Evolutionary conservation across 2,329 filamentous ascomycete genomes (phyloP).

Genomic region (Aspergillus sp.): DNA sequence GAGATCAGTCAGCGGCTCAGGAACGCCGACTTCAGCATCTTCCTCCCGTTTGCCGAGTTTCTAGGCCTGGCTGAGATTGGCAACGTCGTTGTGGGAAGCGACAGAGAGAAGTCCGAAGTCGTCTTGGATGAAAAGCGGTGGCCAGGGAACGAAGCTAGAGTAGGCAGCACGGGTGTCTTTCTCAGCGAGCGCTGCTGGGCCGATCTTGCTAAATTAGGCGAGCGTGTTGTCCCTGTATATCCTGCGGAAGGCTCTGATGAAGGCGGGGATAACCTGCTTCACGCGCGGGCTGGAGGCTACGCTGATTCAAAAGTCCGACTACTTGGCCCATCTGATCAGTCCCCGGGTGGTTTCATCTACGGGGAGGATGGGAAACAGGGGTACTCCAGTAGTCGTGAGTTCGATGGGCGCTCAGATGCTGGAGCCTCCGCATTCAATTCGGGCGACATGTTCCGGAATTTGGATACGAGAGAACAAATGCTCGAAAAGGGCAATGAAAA

Average conservation of each 20-base stretch:
- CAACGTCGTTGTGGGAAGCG: conserved; percentile 82
- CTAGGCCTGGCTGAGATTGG: conserved; percentile 84
- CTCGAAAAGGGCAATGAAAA: conserved; percentile 93
- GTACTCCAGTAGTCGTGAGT: conserved; percentile 79
- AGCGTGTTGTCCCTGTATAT: conserved; percentile 60
- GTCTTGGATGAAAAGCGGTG: conserved; percentile 91
- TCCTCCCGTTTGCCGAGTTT: conserved; percentile 94
- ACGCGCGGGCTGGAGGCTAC: conserved; percentile 46
- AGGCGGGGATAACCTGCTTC: conserved; percentile 63
- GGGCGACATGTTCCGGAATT: conserved; percentile 97
- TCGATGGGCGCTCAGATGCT: conserved; percentile 86
- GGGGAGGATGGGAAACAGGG: conserved; percentile 73
- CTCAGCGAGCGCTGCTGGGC: conserved; percentile 95
- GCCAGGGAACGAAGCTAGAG: conserved; percentile 85
- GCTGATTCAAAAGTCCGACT: conserved; percentile 59
- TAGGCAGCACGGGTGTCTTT: conserved; percentile 92
- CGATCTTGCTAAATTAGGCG: conserved; percentile 76
- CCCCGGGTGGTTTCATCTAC: conserved; percentile 65
- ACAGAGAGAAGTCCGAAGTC: conserved; percentile 86
- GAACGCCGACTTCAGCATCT: conserved; percentile 92
- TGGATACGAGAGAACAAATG: conserved; percentile 92
- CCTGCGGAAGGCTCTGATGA: conserved; percentile 59
- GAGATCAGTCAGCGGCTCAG: conserved; percentile 93
- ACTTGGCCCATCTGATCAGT: conserved; percentile 49
- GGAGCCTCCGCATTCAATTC: conserved; percentile 86